Evolutionary conservation across 441 rosid genomes (phyloP).

Genomic region (Euphorbia corollata): DNA sequence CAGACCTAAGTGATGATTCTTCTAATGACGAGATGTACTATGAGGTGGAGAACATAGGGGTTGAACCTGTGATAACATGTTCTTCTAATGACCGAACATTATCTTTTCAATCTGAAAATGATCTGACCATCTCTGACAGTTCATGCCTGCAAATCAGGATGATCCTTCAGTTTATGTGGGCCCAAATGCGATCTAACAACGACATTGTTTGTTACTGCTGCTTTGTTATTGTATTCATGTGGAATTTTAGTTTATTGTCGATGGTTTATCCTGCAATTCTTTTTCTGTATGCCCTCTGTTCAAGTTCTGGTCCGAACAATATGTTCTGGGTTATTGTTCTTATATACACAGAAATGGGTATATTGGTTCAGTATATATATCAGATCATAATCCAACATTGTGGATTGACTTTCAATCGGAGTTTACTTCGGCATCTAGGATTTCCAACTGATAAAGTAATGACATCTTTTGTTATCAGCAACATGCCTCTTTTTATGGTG

Average conservation of each 20-base stretch:
- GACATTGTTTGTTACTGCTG: conserved; percentile 89
- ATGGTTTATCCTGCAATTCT: conserved; percentile 88
- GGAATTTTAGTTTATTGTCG: conserved; percentile 95
- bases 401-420: conserved; percentile 48
- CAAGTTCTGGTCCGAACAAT: conserved; percentile 70
- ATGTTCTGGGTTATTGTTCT: conserved; percentile 87
- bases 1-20: conserved; percentile 51
- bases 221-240: conserved; percentile 68
- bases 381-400: conserved; percentile 92
- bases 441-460: conserved; percentile 63
- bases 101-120: conserved; percentile 69
- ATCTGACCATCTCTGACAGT: conserved; percentile 43
- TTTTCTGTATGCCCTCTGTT: conserved; percentile 84
- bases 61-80: conserved; percentile 24
- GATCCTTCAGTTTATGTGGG: conserved; percentile 84
- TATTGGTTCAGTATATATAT: conserved; percentile 75
- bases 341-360: conserved; percentile 41
- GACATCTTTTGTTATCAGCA: conserved; percentile 82
- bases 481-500: conserved; percentile 82
- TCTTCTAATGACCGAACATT: conserved; percentile 33
- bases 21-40: conserved; percentile 62
- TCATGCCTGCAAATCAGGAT: conserved; percentile 76
- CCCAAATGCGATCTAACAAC: conserved; percentile 82
- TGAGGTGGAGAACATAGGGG: conserved; percentile 53
- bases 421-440: conserved; percentile 70